Evolutionary conservation across 2,329 filamentous ascomycete species (phyloP).

Genomic region (Setomelanomma holmii): DNA sequence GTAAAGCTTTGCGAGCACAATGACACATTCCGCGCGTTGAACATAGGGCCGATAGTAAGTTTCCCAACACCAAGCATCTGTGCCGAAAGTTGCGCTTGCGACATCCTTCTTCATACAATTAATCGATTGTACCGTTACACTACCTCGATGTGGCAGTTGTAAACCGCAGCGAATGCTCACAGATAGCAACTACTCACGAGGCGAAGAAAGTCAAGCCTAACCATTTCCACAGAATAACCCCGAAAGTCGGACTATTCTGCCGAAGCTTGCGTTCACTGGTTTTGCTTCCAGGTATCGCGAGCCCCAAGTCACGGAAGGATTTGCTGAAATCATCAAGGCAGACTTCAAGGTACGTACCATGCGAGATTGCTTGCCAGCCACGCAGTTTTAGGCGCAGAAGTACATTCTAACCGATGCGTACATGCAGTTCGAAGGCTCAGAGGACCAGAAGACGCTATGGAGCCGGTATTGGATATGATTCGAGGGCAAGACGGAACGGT

Average conservation of each 20-base stretch:
- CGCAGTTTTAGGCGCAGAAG: conserved; percentile 6
- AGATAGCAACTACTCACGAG: conserved; percentile 5
- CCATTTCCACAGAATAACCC: conserved; percentile 71
- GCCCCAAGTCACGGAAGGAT: conserved; percentile 78
- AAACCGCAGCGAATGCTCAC: conserved; percentile 10
- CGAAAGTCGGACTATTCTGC: conserved; percentile 76
- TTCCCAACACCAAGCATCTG: conserved; percentile 22
- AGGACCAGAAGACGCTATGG: conserved; percentile 76
- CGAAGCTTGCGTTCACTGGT: conserved; percentile 78
- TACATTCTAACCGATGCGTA: conserved; percentile 26
- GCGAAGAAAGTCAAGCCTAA: conserved; percentile 21
- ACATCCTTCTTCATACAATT: conserved; percentile 9
- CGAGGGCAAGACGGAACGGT: neutral
- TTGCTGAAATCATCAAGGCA: conserved; percentile 77
- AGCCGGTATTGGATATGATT: conserved; percentile 74
- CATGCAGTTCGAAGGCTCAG: conserved; percentile 72
- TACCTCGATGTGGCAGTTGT: conserved; percentile 17
- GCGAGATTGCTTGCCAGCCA: conserved; percentile 3
- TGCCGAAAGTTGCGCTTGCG: conserved; percentile 5
- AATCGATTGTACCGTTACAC: conserved; percentile 9
- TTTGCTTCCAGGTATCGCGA: conserved; percentile 77
- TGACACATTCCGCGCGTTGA: conserved; percentile 78
- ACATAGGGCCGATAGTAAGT: conserved; percentile 44
- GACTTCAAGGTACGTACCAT: conserved; percentile 68
- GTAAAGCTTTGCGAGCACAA: conserved; percentile 81